Conservation (phyloP, 2,329 filamentous ascomycete genomes). For the Colletotrichum cuscutae region DNA sequence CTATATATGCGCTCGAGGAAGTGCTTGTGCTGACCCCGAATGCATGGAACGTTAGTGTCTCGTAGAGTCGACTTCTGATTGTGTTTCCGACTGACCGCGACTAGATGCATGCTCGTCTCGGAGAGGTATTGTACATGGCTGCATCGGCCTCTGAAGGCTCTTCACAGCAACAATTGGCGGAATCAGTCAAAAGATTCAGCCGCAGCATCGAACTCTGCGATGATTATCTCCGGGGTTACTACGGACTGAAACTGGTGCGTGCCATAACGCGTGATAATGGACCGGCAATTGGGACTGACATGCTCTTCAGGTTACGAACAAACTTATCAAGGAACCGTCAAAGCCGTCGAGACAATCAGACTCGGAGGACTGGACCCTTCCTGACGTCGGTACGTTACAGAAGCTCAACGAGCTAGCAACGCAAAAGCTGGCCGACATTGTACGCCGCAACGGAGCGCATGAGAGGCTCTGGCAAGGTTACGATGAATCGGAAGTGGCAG, state of each 20-base stretch:
- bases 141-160: conserved; percentile 56
- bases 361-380: conserved; percentile 62
- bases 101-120: conserved; percentile 88
- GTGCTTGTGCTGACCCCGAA: conserved; percentile 88
- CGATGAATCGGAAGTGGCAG: conserved; percentile 75
- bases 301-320: conserved; percentile 57
- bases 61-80: not conserved
- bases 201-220: conserved; percentile 94
- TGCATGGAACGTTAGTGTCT: conserved; percentile 85
- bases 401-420: conserved; percentile 79
- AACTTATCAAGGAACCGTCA: conserved; percentile 55
- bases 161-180: conserved; percentile 67
- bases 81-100: conserved; percentile 10
- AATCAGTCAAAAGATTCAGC: conserved; percentile 86
- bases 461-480: conserved; percentile 80
- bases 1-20: conserved; percentile 90
- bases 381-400: conserved; percentile 68
- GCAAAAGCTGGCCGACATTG: conserved; percentile 79
- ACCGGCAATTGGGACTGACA: not conserved
- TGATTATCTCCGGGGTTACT: conserved; percentile 90
- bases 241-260: conserved; percentile 84
- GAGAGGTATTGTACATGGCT: conserved; percentile 83
- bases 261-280: not conserved
- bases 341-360: conserved; percentile 59
- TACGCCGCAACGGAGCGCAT: conserved; percentile 68